phyloP scores from a whole-genome alignment of 2,329 filamentous ascomycete species.

The Thelonectria blattea region DNA sequence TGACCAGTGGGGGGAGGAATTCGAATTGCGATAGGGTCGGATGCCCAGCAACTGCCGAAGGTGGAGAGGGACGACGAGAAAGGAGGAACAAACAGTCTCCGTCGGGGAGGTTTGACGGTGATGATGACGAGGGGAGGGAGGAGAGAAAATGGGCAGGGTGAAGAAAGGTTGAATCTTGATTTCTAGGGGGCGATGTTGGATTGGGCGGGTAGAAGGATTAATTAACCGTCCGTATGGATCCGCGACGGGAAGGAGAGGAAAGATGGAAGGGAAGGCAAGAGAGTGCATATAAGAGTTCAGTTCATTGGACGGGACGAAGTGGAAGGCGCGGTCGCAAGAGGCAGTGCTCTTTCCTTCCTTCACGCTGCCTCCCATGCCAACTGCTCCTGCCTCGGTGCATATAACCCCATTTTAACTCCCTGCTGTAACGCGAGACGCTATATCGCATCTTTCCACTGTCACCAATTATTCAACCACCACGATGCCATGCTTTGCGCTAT shows the following conservation, averaged over 20 bases:
- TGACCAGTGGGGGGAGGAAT: neutral
- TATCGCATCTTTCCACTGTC: neutral
- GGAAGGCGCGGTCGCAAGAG: slow-evolving; percentile 22
- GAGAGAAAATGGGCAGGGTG: neutral
- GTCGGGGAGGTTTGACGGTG: neutral
- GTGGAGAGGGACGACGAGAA: neutral
- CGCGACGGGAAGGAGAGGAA: slow-evolving; percentile 10
- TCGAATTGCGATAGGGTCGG: neutral
- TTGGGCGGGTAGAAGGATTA: slow-evolving; percentile 23
- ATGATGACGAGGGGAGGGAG: neutral
- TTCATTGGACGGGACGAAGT: slow-evolving; percentile 2
- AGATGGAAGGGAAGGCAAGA: slow-evolving; percentile 2
- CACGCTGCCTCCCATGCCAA: neutral
- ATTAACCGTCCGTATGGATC: slow-evolving; percentile 6
- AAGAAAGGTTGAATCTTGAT: neutral
- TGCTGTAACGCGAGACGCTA: neutral
- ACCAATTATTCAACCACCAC: neutral
- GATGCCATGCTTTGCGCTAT: neutral
- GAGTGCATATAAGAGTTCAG: slow-evolving; percentile 11
- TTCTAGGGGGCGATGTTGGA: neutral
- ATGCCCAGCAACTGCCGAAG: neutral
- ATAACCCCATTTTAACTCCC: neutral
- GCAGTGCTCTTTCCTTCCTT: slow-evolving; percentile 24
- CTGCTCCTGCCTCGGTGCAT: neutral
- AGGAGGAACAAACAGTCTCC: neutral